These are phyloP conservation scores for Rhodotorula graminis DNA, from an alignment of 768 basidiomycete genomes.

Conservation along the genomic window DNA sequence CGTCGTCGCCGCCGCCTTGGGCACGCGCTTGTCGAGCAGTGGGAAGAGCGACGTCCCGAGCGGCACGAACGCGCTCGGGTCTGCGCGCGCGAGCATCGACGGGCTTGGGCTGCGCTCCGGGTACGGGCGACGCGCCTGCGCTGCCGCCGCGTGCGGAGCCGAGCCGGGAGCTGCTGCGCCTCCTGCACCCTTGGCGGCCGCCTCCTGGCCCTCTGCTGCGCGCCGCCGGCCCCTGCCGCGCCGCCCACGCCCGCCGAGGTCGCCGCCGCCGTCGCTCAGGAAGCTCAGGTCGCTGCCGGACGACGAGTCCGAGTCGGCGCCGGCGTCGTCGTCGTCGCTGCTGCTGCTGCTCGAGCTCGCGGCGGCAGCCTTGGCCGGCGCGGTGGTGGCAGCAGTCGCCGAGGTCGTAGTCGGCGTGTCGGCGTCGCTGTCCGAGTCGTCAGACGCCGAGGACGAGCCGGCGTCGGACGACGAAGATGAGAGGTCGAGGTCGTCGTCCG, in stretches of 20 bases:
- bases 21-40: conserved; percentile 6
- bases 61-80: conserved; percentile 27
- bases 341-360: not conserved
- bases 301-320: not conserved
- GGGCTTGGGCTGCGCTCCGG: conserved; percentile 25
- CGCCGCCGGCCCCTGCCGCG: conserved; percentile 2
- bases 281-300: conserved; percentile 13
- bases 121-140: conserved; percentile 14
- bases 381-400: not conserved
- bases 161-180: too few species aligned
- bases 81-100: not conserved
- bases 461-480: conserved; percentile 1
- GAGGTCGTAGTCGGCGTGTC: not conserved
- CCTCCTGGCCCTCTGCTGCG: not conserved
- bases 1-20: not conserved
- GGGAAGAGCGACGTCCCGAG: conserved; percentile 32
- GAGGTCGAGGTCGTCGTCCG: conserved; percentile 2
- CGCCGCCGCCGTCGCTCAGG: conserved; percentile 7
- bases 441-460: conserved; percentile 9
- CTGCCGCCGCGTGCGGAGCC: not conserved
- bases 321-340: not conserved
- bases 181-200: not conserved
- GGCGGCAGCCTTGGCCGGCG: not conserved
- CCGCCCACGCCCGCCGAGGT: conserved; percentile 2
- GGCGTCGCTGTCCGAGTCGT: conserved; percentile 5